Percentiles rank a stretch among this genome's conserved stretches.
Conservation (phyloP, 1,139 yeast species). For the Geotrichum australiense region DNA sequence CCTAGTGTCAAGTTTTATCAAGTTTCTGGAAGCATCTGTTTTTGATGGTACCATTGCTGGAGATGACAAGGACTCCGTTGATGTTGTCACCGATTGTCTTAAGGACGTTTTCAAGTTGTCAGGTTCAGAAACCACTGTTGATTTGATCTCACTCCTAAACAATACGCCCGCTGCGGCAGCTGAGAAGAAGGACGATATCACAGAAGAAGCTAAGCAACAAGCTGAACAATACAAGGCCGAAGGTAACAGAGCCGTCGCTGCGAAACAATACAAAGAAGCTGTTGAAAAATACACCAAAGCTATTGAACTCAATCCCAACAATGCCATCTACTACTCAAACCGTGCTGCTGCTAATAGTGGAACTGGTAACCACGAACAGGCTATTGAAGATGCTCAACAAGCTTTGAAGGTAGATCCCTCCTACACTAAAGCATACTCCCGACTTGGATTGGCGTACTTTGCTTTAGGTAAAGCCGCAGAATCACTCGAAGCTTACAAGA, state of each 20-base stretch:
- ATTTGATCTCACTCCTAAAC: slow-evolving; percentile 25
- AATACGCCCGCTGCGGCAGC: slow-evolving; percentile 23
- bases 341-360: slow-evolving; percentile 97
- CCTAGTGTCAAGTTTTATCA: slow-evolving; percentile 68
- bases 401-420: slow-evolving; percentile 73
- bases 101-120: slow-evolving; percentile 68
- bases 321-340: slow-evolving; percentile 83
- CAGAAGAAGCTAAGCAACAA: slow-evolving; percentile 49
- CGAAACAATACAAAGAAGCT: slow-evolving; percentile 62
- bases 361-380: slow-evolving; percentile 61
- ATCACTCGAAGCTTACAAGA: slow-evolving; percentile 82
- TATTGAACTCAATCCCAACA: slow-evolving; percentile 58
- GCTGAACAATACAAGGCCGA: slow-evolving; percentile 82
- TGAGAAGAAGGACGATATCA: slow-evolving; percentile 37
- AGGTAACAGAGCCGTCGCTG: slow-evolving; percentile 92
- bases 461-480: slow-evolving; percentile 87
- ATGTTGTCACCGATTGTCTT: slow-evolving; percentile 89
- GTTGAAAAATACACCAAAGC: slow-evolving; percentile 75
- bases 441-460: slow-evolving; percentile 88
- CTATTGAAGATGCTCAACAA: slow-evolving; percentile 73
- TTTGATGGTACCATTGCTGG: slow-evolving; percentile 58
- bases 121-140: slow-evolving; percentile 16
- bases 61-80: slow-evolving; percentile 86
- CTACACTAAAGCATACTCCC: slow-evolving; percentile 89
- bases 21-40: slow-evolving; percentile 58